These are phyloP conservation scores for Carallia pectinifolia DNA, from an alignment of 345 rosid genomes.

Conservation along the genomic window DNA sequence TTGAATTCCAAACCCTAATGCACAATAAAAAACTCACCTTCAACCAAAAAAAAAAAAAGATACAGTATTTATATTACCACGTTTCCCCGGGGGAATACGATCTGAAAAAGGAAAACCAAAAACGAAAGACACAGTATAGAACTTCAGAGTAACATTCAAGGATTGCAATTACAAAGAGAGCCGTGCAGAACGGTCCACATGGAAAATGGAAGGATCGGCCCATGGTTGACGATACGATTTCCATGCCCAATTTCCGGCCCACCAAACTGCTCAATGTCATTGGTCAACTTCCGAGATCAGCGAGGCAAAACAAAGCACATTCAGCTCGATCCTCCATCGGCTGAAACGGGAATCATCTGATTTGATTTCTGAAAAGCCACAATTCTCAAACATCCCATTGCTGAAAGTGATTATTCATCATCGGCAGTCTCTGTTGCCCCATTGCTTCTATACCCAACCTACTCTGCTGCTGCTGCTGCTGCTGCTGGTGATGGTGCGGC, in stretches of 20 bases:
- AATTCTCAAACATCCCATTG: slow-evolving; percentile 58
- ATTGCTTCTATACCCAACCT: slow-evolving; percentile 43
- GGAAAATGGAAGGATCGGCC: not conserved
- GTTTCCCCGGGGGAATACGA: not conserved
- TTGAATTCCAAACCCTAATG: too few relatives aligned
- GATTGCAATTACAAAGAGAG: not conserved
- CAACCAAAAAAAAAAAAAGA: too few relatives aligned
- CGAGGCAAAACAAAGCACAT: too few relatives aligned
- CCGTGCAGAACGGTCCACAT: not conserved
- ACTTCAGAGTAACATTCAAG: not conserved
- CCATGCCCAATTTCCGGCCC: not conserved
- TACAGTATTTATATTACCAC: too few relatives aligned
- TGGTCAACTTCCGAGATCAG: too few relatives aligned
- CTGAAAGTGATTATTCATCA: slow-evolving; percentile 41
- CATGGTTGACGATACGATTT: not conserved
- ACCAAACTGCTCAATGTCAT: too few relatives aligned
- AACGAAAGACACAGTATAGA: not conserved
- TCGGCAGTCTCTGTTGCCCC: slow-evolving; percentile 35
- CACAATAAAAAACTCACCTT: too few relatives aligned
- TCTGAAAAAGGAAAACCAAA: not conserved
- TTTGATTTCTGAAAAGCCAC: not conserved
- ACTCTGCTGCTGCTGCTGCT: slow-evolving; percentile 14
- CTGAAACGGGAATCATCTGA: too few relatives aligned
- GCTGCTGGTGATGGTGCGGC: slow-evolving; percentile 15
- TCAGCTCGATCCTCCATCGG: too few relatives aligned